Base-by-base conservation (phyloP, 108 stramenopile species). In the Seminavis robusta region DNA sequence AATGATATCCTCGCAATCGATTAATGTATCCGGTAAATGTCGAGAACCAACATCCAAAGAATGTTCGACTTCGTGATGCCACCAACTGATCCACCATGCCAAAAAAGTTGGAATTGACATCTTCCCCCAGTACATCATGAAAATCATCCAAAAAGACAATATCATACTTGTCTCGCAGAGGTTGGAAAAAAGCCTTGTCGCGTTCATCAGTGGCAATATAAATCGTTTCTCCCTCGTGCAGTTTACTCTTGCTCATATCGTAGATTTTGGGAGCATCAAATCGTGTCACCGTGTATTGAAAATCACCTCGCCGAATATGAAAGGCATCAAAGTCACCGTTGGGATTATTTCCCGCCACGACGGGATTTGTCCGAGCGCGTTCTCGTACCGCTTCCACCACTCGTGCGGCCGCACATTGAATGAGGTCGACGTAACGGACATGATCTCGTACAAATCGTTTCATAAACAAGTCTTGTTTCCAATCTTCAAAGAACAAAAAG, bases 81-180 rank as follows among this genome's bases (percentile, higher is more conserved):
- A 94, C 73, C n/a, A 96, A 47, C 54, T 92, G 90, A 57, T 96
- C 95, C 29, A 96, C 79, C 90, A 96, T 94, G 4, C 94, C 94
- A 31, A 70, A 80, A 32, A 69, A 53, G 36, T 37, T 53, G 32
- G 52, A 37, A 19, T 37, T 37, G 11, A 53, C n/a, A 25, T 61
- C 74, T 34, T 47, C 66, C 4, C 63, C 61, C 38, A 80, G 45
- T 38, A 57, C 30, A n/a, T 44, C 59, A 50, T 56, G 50, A 50
- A 92, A 92, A 56, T 92, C 90, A 52, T 92, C 81, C 5, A 94
- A 65, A 56, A 84, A 92, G 7, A 75, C 63, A n/a, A 94, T 39
- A 29, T 87, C 69, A 36, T 75, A 87, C 47, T 90, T 70, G 34
- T 85, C 50, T 40, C 51, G 60, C 16, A 96, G 63, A 0, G 79